A percentile compares a stretch with the other conserved stretches of the same genome.
Conservation (phyloP, 2,329 filamentous ascomycete genomes). For the Monilinia laxa region DNA sequence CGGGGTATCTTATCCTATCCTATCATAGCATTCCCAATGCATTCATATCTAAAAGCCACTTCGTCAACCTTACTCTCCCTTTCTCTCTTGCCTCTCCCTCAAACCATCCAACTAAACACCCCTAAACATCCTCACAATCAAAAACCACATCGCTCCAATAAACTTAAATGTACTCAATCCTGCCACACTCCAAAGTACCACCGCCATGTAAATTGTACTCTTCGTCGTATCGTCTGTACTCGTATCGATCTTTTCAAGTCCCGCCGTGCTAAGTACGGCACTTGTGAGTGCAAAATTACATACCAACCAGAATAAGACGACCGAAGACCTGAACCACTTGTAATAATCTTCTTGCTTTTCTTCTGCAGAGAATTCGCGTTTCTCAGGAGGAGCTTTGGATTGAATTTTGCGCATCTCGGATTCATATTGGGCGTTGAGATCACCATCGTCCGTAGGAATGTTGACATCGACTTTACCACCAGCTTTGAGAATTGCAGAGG, state of each 20-base stretch:
- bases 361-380: slow-evolving; percentile 55
- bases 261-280: slow-evolving; percentile 81
- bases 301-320: slow-evolving; percentile 95
- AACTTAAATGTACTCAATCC: slow-evolving; percentile 41
- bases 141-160: slow-evolving; percentile 50
- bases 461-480: slow-evolving; percentile 92
- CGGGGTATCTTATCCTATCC: slow-evolving; percentile 20
- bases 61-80: not conserved
- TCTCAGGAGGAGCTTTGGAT: slow-evolving; percentile 71
- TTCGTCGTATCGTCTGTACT: slow-evolving; percentile 52
- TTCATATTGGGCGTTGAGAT: slow-evolving; percentile 94
- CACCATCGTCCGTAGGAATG: slow-evolving; percentile 84
- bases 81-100: not conserved
- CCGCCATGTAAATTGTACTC: slow-evolving; percentile 40
- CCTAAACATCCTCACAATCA: slow-evolving; percentile 84
- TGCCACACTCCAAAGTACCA: slow-evolving; percentile 42
- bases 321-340: slow-evolving; percentile 87
- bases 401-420: slow-evolving; percentile 73
- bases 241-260: slow-evolving; percentile 78
- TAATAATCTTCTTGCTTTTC: slow-evolving; percentile 98
- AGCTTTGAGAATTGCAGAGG: slow-evolving; percentile 84
- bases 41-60: not conserved
- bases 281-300: slow-evolving; percentile 88
- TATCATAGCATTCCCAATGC: slow-evolving; percentile 7
- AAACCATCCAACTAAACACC: slow-evolving; percentile 51